phyloP scores from a whole-genome alignment of 306 rosid species.

The Acacia acuminata region DNA sequence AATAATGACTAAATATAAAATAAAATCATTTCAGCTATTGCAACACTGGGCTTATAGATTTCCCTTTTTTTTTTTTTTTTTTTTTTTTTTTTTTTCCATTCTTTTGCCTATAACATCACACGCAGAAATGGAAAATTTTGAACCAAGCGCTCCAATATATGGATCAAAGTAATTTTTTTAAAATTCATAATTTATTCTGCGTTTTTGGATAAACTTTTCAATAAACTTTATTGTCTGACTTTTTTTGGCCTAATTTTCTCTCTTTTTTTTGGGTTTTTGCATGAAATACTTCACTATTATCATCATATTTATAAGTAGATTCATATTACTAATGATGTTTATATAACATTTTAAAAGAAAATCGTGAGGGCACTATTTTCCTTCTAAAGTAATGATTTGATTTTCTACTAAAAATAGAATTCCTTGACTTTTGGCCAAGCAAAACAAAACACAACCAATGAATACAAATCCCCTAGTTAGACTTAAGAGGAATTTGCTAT shows the following conservation, averaged over 20 bases:
- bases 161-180: too few species aligned
- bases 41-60: too few species aligned
- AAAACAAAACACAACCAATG: not conserved
- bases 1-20: too few species aligned
- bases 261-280: not conserved
- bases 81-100: too few species aligned
- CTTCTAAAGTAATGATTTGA: too few species aligned
- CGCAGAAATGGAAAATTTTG: not conserved
- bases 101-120: not conserved
- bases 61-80: too few species aligned
- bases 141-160: not conserved
- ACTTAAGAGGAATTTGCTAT: not conserved
- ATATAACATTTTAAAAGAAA: too few species aligned
- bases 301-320: not conserved
- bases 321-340: not conserved
- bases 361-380: too few species aligned
- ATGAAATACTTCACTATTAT: not conserved
- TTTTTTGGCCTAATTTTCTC: not conserved
- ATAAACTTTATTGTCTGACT: not conserved
- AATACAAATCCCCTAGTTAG: slow-evolving; percentile 6
- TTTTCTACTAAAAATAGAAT: too few species aligned
- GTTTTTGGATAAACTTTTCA: too few species aligned
- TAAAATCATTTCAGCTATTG: too few species aligned
- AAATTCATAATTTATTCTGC: not conserved
- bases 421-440: not conserved